Evolutionary conservation across 768 basidiomycete genomes (phyloP).

Genomic region (Hebeloma cylindrosporum): DNA sequence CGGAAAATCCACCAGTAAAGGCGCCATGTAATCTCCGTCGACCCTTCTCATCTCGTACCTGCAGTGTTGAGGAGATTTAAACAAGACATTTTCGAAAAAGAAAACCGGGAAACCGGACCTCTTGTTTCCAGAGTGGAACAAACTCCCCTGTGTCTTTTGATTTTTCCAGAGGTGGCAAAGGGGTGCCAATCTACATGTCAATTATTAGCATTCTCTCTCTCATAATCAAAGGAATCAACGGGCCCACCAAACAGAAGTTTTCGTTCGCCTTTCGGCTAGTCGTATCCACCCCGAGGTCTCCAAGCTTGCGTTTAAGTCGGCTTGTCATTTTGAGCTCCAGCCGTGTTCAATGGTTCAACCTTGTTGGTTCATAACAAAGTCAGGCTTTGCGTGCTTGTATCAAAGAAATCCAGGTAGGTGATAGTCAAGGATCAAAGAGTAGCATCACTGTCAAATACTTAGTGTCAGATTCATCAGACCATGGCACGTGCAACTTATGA

Average conservation of each 20-base stretch:
- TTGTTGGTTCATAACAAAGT: no score
- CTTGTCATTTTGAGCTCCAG: conserved; percentile 42
- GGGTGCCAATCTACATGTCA: conserved; percentile 78
- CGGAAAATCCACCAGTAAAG: conserved; percentile 97
- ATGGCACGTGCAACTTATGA: no score
- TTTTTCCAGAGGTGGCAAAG: conserved; percentile 92
- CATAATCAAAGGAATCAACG: not conserved
- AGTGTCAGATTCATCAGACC: no score
- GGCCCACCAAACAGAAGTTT: conserved; percentile 76
- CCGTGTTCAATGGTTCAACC: no score
- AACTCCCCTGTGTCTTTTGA: conserved; percentile 91
- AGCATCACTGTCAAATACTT: no score
- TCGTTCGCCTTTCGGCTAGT: conserved; percentile 73
- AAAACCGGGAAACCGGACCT: conserved; percentile 48
- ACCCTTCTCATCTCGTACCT: conserved; percentile 94
- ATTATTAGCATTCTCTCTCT: conserved; percentile 7
- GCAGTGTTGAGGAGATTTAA: conserved; percentile 18
- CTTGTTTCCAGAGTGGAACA: conserved; percentile 98
- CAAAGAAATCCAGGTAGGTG: no score
- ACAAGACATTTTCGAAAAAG: conserved; percentile 5
- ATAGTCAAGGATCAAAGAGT: no score
- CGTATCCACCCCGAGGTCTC: conserved; percentile 73
- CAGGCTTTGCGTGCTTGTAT: no score
- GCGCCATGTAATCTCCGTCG: conserved; percentile 94
- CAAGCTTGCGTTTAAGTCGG: conserved; percentile 82